These are phyloP conservation scores for Atractiella rhizophila DNA, from an alignment of 768 basidiomycete genomes.

Conservation along the genomic window DNA sequence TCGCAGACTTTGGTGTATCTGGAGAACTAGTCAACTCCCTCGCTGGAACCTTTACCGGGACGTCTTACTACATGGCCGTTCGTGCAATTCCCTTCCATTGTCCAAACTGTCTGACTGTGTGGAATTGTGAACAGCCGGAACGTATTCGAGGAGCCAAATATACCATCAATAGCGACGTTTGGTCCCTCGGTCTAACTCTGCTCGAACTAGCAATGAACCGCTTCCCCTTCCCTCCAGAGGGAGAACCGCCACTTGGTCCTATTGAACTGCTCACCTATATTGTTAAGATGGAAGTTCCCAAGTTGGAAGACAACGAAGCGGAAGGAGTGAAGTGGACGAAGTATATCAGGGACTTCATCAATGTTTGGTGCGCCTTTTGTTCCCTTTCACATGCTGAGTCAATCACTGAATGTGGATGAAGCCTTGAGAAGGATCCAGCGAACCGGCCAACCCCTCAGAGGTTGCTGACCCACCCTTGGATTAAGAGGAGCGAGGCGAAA, in stretches of 20 bases:
- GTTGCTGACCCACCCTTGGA: constrained; percentile 7
- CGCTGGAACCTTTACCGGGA: constrained; percentile 27
- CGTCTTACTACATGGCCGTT: constrained; percentile 39
- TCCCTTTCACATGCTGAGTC: neutral
- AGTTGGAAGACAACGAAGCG: constrained; percentile 10
- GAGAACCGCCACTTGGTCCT: constrained; percentile 48
- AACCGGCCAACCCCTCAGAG: constrained; percentile 3
- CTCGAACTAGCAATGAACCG: constrained; percentile 80
- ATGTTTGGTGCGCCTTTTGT: constrained; percentile 8
- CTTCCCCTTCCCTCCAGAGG: constrained; percentile 56
- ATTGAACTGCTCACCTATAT: constrained; percentile 86
- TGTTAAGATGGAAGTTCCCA: constrained; percentile 41
- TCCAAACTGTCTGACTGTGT: neutral
- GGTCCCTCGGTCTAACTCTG: constrained; percentile 86
- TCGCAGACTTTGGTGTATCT: constrained; percentile 28
- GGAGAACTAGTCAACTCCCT: constrained; percentile 27
- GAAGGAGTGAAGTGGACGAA: constrained; percentile 16
- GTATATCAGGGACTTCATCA: constrained; percentile 15
- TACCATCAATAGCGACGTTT: constrained; percentile 35
- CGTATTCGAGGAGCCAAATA: constrained; percentile 77
- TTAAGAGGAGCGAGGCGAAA: constrained; percentile 6
- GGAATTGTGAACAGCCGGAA: constrained; percentile 39
- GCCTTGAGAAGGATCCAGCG: constrained; percentile 7
- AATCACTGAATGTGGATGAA: neutral
- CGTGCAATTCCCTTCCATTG: constrained; percentile 18